phyloP scores from a whole-genome alignment of 2,329 filamentous ascomycete genomes.

The Venturia asperata region DNA sequence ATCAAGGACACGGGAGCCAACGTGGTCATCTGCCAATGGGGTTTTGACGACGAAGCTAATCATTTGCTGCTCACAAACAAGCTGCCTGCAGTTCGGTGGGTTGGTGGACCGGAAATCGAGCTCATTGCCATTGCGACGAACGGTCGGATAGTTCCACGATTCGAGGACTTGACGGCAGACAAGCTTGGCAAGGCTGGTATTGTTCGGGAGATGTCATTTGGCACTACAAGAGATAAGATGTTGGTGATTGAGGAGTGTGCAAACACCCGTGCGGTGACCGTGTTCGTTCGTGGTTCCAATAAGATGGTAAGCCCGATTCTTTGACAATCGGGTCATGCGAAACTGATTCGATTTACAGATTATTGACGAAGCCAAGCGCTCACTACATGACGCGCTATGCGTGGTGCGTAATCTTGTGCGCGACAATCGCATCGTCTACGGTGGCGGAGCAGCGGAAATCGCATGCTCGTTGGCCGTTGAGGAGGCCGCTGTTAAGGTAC shows the following conservation, averaged over 20 bases:
- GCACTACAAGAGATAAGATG: slow-evolving; percentile 98
- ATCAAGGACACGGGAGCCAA: slow-evolving; percentile 97
- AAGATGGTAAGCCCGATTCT: slow-evolving; percentile 67
- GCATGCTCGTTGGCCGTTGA: slow-evolving; percentile 95
- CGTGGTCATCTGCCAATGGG: slow-evolving; percentile 98
- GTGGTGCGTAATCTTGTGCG: slow-evolving; percentile 93
- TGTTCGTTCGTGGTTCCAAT: slow-evolving; percentile 96
- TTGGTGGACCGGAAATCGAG: slow-evolving; percentile 96
- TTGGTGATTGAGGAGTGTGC: slow-evolving; percentile 98
- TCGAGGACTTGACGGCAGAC: slow-evolving; percentile 84
- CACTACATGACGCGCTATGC: slow-evolving; percentile 92
- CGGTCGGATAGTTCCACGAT: slow-evolving; percentile 91
- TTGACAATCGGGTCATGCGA: background rate
- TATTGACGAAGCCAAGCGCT: slow-evolving; percentile 97
- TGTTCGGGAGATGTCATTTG: slow-evolving; percentile 92
- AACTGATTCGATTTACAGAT: slow-evolving; percentile 51
- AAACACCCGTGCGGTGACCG: slow-evolving; percentile 91
- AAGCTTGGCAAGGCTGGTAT: slow-evolving; percentile 88
- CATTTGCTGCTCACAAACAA: slow-evolving; percentile 94
- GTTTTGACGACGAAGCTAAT: slow-evolving; percentile 98
- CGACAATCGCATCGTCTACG: slow-evolving; percentile 96
- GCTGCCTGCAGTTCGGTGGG: slow-evolving; percentile 93
- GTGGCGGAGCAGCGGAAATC: slow-evolving; percentile 92
- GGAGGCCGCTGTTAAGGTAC: slow-evolving; percentile 76
- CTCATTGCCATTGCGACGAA: slow-evolving; percentile 98